A percentile compares a stretch with the other conserved stretches of the same genome.
phyloP scores from a whole-genome alignment of 1,284 basidiomycete genomes.

The Ustilago hordei region DNA sequence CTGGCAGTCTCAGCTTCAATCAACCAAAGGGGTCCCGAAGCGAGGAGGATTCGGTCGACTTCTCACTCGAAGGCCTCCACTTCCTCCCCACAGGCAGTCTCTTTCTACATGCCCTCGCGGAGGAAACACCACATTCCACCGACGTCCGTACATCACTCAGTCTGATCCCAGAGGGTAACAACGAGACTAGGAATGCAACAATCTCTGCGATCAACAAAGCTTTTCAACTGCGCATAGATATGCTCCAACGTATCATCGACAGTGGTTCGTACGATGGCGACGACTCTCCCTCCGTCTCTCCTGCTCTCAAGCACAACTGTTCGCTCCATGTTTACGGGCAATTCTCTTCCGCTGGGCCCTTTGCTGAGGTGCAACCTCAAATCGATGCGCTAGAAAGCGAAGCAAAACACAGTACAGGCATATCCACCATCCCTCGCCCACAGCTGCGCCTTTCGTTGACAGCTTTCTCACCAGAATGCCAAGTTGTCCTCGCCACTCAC shows the following conservation, averaged over 20 bases:
- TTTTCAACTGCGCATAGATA: conserved; percentile 54
- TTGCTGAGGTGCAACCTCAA: conserved; percentile 19
- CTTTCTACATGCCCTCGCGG: conserved; percentile 21
- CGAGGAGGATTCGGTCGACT: conserved; percentile 34
- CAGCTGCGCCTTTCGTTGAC: conserved; percentile 48
- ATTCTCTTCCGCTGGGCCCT: conserved; percentile 53
- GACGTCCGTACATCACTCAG: conserved; percentile 39
- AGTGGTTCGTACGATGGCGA: conserved; percentile 37
- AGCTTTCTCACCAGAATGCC: conserved; percentile 67
- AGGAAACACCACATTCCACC: conserved; percentile 23
- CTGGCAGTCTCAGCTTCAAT: conserved; percentile 35
- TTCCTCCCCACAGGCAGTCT: conserved; percentile 40
- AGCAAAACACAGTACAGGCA: conserved; percentile 58
- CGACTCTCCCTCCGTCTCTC: background rate
- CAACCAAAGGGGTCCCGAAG: background rate
- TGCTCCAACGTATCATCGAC: conserved; percentile 42
- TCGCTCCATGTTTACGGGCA: conserved; percentile 67
- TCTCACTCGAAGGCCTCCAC: conserved; percentile 58
- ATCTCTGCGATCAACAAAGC: conserved; percentile 62
- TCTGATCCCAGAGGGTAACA: conserved; percentile 29
- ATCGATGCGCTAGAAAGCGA: conserved; percentile 65
- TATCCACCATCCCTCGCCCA: conserved; percentile 45
- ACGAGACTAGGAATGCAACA: conserved; percentile 37
- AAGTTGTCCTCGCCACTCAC: conserved; percentile 56
- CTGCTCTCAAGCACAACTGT: conserved; percentile 52